phyloP scores from a whole-genome alignment of 2,329 filamentous ascomycete species.

The Beauveria varroae region DNA sequence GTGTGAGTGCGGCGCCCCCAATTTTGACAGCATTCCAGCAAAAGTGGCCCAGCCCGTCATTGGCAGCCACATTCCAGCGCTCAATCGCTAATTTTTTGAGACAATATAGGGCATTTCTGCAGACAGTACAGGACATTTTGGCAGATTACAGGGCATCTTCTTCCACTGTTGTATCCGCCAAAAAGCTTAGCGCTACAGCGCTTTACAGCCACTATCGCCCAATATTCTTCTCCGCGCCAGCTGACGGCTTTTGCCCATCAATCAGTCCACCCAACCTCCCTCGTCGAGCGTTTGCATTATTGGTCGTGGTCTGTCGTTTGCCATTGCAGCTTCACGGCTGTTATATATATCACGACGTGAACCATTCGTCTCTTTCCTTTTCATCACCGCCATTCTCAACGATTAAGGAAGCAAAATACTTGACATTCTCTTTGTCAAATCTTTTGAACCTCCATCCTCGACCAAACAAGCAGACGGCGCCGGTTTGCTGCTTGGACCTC shows the following conservation, averaged over 20 bases:
- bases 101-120: too few relatives aligned
- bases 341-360: not conserved
- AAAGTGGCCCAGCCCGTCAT: not conserved
- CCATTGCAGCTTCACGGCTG: not conserved
- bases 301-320: not conserved
- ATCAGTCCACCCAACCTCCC: constrained; percentile 1
- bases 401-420: not conserved
- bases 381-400: not conserved
- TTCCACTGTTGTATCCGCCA: too few relatives aligned
- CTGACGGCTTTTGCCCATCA: not conserved
- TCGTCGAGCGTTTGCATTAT: constrained; percentile 1
- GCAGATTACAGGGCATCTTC: not conserved
- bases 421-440: not conserved
- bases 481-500: too few relatives aligned
- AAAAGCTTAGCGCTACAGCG: not conserved
- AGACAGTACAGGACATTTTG: not conserved
- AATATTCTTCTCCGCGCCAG: not conserved
- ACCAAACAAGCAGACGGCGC: too few relatives aligned
- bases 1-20: not conserved
- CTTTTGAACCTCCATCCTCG: not conserved
- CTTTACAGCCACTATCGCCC: not conserved
- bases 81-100: not conserved
- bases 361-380: not conserved
- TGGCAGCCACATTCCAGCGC: constrained; percentile 3
- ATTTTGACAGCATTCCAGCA: not conserved